Percentiles rank a stretch among this genome's conserved stretches.
Evolutionary conservation across 2,329 filamentous ascomycete genomes (phyloP).

Genomic region (Aspergillus ochraceus): DNA sequence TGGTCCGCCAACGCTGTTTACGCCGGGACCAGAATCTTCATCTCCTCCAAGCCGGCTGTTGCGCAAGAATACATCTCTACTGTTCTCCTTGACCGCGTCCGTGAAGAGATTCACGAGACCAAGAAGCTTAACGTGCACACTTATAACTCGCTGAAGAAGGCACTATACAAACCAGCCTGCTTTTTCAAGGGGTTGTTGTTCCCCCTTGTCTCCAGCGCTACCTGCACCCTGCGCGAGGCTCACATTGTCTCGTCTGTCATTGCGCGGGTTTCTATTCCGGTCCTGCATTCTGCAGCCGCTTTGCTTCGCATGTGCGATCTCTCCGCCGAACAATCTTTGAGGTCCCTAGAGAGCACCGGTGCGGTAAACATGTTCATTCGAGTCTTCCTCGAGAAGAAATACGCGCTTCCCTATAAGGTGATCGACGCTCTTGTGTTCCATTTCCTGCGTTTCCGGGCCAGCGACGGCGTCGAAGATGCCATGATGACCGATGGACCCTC

Average conservation of each 20-base stretch:
- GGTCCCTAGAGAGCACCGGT: slow-evolving; percentile 77
- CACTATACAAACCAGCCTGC: slow-evolving; percentile 86
- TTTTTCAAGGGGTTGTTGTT: slow-evolving; percentile 98
- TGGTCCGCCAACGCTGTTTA: slow-evolving; percentile 82
- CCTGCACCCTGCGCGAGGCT: slow-evolving; percentile 89
- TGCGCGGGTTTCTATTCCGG: slow-evolving; percentile 79
- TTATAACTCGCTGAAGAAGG: slow-evolving; percentile 91
- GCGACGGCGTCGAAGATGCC: slow-evolving; percentile 57
- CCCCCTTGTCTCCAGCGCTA: slow-evolving; percentile 78
- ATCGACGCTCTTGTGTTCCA: slow-evolving; percentile 95
- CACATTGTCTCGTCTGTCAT: slow-evolving; percentile 88
- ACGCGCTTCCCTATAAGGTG: slow-evolving; percentile 91
- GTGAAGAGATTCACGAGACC: slow-evolving; percentile 88
- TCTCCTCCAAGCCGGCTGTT: slow-evolving; percentile 75
- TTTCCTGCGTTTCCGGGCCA: slow-evolving; percentile 82
- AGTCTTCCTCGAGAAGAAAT: slow-evolving; percentile 91
- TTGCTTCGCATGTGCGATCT: slow-evolving; percentile 93
- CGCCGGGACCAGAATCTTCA: slow-evolving; percentile 89
- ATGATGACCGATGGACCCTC: slow-evolving; percentile 44
- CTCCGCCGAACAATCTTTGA: slow-evolving; percentile 80
- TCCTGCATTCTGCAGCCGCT: slow-evolving; percentile 88
- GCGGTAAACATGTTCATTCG: slow-evolving; percentile 96
- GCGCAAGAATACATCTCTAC: slow-evolving; percentile 84
- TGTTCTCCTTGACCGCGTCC: slow-evolving; percentile 84
- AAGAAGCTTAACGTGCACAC: slow-evolving; percentile 95